Evolutionary conservation across 2,329 filamentous ascomycete genomes (phyloP).

Genomic region (Stylonectria norvegica): DNA sequence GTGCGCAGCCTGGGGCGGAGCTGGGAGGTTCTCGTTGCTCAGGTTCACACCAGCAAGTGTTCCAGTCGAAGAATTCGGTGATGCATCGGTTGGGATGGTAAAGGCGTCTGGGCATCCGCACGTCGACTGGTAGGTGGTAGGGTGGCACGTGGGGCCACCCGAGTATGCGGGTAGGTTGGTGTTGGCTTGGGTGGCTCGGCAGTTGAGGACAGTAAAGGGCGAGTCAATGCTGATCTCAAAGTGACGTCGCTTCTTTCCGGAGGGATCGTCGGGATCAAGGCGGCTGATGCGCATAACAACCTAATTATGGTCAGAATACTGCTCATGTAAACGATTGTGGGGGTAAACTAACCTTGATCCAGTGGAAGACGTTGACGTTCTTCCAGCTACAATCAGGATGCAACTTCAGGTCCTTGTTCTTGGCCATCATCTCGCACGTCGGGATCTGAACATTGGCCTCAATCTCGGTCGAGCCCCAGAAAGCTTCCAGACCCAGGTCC

Average conservation of each 20-base stretch:
- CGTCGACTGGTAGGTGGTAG: conserved; percentile 42
- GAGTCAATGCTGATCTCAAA: conserved; percentile 97
- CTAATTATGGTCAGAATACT: conserved; percentile 40
- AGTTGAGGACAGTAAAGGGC: conserved; percentile 88
- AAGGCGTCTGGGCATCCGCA: conserved; percentile 55
- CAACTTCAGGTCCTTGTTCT: conserved; percentile 61
- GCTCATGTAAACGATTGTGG: neutral
- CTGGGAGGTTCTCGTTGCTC: conserved; percentile 37
- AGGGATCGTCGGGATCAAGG: conserved; percentile 71
- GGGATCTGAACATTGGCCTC: conserved; percentile 92
- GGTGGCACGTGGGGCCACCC: conserved; percentile 48
- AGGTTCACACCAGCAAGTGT: conserved; percentile 42
- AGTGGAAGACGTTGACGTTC: conserved; percentile 91
- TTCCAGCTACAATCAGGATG: conserved; percentile 92
- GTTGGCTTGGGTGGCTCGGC: conserved; percentile 88
- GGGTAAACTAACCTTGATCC: conserved; percentile 73
- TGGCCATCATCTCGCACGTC: conserved; percentile 81
- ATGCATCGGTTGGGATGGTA: conserved; percentile 55
- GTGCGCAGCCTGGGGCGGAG: conserved; percentile 56
- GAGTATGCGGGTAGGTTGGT: conserved; percentile 78
- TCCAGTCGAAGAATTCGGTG: conserved; percentile 61
- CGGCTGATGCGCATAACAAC: conserved; percentile 91
- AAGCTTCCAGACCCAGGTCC: conserved; percentile 64
- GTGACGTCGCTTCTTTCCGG: conserved; percentile 70
- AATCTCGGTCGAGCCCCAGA: conserved; percentile 86